Base-by-base conservation (phyloP, 176 grass and related monocot genomes). In the Puya raimondii region DNA sequence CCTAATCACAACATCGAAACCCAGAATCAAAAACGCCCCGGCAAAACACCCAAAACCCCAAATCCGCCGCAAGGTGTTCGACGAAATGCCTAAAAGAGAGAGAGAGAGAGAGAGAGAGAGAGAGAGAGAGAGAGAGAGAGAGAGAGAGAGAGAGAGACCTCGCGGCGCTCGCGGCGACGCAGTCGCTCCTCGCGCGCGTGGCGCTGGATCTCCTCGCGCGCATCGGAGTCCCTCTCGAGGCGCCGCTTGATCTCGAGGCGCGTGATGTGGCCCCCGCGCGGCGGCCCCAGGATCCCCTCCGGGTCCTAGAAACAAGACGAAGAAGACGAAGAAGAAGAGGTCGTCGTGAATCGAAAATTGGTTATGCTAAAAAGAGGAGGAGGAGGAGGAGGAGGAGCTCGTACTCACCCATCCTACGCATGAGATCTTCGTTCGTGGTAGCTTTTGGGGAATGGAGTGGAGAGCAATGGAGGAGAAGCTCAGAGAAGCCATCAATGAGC, bases 181-280 rank as follows among this genome's bases (percentile, higher is more conserved):
- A 85, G 84, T 52, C 81, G 64, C 82, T 97, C 89, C 86, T 97
- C 86, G 12, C 80, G 82, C 18, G 90, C 79, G 81, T 92, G 73
- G 16, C 80, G 89, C 64, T 92, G 25, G 65, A 97, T 92, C 20
- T 57, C 71, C 17, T 85, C 84, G 66, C 89, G 81, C 14, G 82
- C 74, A 5, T 81, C 89, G 48, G 84, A 76, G 85, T 97, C 86
- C 59, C 72, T 81, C 65, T 92, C 84, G 29, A 96, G 84, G 64
- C 68, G 79, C 56, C 88, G 77, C 53, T 79, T 85, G 64, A 89
- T 85, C 78, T 96, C 92, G 58, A 97, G 84, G 20, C 77, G 73
- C 5, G 81, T 53, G 80, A 97, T 87, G 76, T 97, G 93, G 9
- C 93, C 89, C 12, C 76, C 76, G 74, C 81, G 71, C 69, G 93